Evolutionary conservation across 2,329 filamentous ascomycete species (phyloP), one percentile per base, ranked within the genome.

Genomic region (Akanthomyces dipterigenus): DNA sequence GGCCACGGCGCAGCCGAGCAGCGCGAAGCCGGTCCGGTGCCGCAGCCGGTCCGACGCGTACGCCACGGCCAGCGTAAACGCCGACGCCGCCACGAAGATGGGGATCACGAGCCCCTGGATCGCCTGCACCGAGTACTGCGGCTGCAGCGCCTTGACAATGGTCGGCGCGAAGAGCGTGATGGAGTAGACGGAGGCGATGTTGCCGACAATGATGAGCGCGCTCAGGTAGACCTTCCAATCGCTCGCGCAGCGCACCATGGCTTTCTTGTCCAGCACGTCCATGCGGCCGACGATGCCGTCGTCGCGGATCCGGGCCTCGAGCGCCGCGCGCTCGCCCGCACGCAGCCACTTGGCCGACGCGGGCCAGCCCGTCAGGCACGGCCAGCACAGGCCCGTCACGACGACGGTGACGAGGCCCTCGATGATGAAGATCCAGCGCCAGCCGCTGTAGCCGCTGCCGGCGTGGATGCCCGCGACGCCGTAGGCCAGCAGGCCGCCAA

Each of bases 351-450:
- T 45, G 12, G 60, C 60, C 12, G 45, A 16, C 20, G 45, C 36
- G 8, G 60, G 60, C 60, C 60, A 62, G 38, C 40, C 26, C 24
- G 31, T 51, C 46, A 62, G 46, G 38, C 57, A 57, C n/a, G 60
- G 60, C 53, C 54, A 62, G 54, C 60, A 62, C 24, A 22, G 1
- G 20, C n/a, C 28, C 12, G 60, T 62, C 8, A 62, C 60, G 34
- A 55, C 54, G 20, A 62, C 26, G 7, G 60, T 62, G 4, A 73
- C 56, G 0, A 76, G 64, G 2, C 81, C 81, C 64, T 83, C 80
- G 0, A 84, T 71, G 46, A 84, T 77, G 62, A 84, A 84, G 49
- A 82, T 81, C 80, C 80, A 83, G 48, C 77, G 73, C 79, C 78
- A 82, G 12, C 78, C 78, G 0, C 67, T 68, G 1, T 77, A 66